A percentile compares a stretch with the other conserved stretches of the same genome.
phyloP scores from a whole-genome alignment of 768 basidiomycete genomes.

The Phlegmacium glaucopus region DNA sequence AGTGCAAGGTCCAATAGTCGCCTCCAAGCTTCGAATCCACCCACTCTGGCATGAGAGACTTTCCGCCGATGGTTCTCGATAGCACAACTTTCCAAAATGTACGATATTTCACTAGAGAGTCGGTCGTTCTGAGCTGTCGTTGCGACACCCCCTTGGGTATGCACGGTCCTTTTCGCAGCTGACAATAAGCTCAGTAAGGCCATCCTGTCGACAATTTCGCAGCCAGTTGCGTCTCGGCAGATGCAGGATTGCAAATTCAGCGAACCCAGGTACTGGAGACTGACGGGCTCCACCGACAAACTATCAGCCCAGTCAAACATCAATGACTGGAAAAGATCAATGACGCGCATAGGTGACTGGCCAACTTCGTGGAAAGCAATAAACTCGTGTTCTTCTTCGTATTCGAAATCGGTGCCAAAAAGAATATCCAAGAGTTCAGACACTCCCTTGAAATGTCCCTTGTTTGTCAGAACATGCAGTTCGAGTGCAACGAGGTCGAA shows the following conservation, averaged over 20 bases:
- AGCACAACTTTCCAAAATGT: constrained; percentile 80
- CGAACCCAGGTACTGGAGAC: constrained; percentile 61
- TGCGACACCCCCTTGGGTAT: constrained; percentile 64
- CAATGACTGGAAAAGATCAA: constrained; percentile 85
- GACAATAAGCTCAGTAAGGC: constrained; percentile 71
- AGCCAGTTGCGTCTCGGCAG: constrained; percentile 65
- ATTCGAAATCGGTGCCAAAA: constrained; percentile 62
- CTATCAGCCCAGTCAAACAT: constrained; percentile 88
- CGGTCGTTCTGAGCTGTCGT: constrained; percentile 62
- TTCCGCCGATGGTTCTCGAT: constrained; percentile 87
- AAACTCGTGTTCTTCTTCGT: constrained; percentile 48
- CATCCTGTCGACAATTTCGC: constrained; percentile 77
- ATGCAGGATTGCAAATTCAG: constrained; percentile 71
- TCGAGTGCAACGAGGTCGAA: constrained; percentile 87
- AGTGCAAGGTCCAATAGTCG: constrained; percentile 81
- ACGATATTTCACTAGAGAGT: constrained; percentile 63
- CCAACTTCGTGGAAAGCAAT: constrained; percentile 69
- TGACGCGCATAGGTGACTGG: constrained; percentile 80
- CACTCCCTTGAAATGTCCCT: constrained; percentile 70
- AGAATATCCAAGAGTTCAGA: constrained; percentile 76
- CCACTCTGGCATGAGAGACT: constrained; percentile 65
- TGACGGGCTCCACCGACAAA: constrained; percentile 50
- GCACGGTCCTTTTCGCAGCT: constrained; percentile 54
- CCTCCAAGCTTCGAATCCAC: constrained; percentile 82
- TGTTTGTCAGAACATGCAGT: constrained; percentile 79